These are phyloP conservation scores for Diaporthe citriasiana DNA, from an alignment of 2,329 filamentous ascomycete genomes.

Conservation along the genomic window DNA sequence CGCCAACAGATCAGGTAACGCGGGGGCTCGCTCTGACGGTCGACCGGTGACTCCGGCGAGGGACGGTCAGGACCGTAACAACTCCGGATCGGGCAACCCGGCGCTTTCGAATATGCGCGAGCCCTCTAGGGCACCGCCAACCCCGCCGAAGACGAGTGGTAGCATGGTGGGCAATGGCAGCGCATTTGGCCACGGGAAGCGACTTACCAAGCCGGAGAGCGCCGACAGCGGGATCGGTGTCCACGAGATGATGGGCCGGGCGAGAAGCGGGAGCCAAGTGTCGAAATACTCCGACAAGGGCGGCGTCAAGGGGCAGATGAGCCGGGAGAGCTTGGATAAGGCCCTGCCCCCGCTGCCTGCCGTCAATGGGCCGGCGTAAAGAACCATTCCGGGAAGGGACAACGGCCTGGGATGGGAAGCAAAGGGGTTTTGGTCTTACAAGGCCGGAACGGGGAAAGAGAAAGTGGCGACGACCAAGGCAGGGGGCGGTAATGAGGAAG, in stretches of 20 bases:
- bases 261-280: slow-evolving; percentile 48
- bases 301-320: slow-evolving; percentile 56
- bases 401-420: slow-evolving; percentile 3
- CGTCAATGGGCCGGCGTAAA: slow-evolving; percentile 43
- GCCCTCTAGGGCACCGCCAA: slow-evolving; percentile 55
- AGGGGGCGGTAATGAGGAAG: slow-evolving; percentile 35
- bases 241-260: slow-evolving; percentile 46
- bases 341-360: slow-evolving; percentile 69
- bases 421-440: slow-evolving; percentile 43
- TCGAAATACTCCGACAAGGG: slow-evolving; percentile 46
- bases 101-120: slow-evolving; percentile 46
- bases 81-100: slow-evolving; percentile 53
- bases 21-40: slow-evolving; percentile 49
- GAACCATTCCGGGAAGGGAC: no score
- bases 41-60: slow-evolving; percentile 61
- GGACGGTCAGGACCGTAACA: no score
- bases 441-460: neutral
- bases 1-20: slow-evolving; percentile 51
- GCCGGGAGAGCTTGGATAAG: slow-evolving; percentile 72
- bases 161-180: slow-evolving; percentile 35
- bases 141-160: slow-evolving; percentile 57
- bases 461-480: slow-evolving; percentile 4
- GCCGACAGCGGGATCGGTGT: slow-evolving; percentile 64
- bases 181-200: slow-evolving; percentile 31
- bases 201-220: slow-evolving; percentile 59